Percentiles rank a stretch among this genome's conserved stretches.
Evolutionary conservation across 2,329 filamentous ascomycete genomes (phyloP).

Genomic region (Mollisiaceae sp.): DNA sequence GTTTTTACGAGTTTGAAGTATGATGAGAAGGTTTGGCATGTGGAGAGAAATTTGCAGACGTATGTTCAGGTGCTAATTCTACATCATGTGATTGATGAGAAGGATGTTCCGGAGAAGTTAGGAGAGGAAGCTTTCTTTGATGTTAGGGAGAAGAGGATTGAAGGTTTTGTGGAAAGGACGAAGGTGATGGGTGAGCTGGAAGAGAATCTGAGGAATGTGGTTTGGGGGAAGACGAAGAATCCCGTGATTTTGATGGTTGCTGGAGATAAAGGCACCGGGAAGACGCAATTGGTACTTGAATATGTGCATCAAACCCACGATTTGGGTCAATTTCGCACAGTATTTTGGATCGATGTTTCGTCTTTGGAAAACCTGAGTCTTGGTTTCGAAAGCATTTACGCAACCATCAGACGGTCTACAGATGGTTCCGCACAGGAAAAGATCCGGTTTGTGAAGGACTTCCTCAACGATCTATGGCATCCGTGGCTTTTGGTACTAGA

Average conservation of each 20-base stretch:
- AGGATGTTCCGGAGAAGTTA: constrained; percentile 11
- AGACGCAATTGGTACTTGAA: constrained; percentile 28
- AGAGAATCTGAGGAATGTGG: constrained; percentile 15
- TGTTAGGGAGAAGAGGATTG: constrained; percentile 24
- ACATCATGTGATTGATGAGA: constrained; percentile 32
- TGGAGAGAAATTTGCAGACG: constrained; percentile 32
- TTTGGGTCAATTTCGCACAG: constrained; percentile 24
- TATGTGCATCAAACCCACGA: constrained; percentile 26
- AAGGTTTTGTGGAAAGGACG: constrained; percentile 21
- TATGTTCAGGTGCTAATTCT: constrained; percentile 32
- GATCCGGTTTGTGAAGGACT: constrained; percentile 26
- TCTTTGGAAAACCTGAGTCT: constrained; percentile 21
- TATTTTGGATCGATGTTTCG: constrained; percentile 30
- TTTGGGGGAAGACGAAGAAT: constrained; percentile 20
- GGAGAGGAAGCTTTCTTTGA: constrained; percentile 29
- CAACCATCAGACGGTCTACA: constrained; percentile 25
- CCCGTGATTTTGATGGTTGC: constrained; percentile 25
- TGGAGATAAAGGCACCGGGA: constrained; percentile 24
- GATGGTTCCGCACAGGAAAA: constrained; percentile 27
- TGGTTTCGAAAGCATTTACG: constrained; percentile 28
- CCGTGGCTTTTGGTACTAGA: constrained; percentile 31
- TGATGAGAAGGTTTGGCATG: constrained; percentile 31
- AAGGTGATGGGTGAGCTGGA: constrained; percentile 24
- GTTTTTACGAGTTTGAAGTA: constrained; percentile 29
- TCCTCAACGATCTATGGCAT: constrained; percentile 29